Evolutionary conservation across 768 basidiomycete species (phyloP), one percentile per base, ranked within the genome.

Genomic region (Boletus sp.): DNA sequence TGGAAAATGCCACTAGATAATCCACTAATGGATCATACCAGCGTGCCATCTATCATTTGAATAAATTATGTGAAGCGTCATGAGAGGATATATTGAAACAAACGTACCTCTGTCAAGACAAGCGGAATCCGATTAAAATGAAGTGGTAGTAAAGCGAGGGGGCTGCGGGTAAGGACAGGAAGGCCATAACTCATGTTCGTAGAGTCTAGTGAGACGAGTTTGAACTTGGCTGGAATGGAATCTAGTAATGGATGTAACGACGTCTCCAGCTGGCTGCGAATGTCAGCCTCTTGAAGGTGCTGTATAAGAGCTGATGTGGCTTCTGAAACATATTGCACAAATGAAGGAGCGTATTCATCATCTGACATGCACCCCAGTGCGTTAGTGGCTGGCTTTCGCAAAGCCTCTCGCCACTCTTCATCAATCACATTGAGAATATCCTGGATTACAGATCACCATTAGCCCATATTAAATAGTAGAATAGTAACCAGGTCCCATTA

Each of bases 11-110:
- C 5, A 42, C 6, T 15, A 14, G 17, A 42, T 51, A 51, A 33
- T 51, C 50, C n/a, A 51, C 50, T 30, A 51, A 15, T 8, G 50
- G 50, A 41, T 51, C 50, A 12, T 30, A 42, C 50, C 50, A 51
- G 2, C 50, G 30, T 4, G 50, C n/a, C n/a, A n/a, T n/a, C n/a
- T n/a, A n/a, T n/a, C n/a, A n/a, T n/a, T n/a, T n/a, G n/a, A n/a
- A n/a, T n/a, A n/a, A n/a, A n/a, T n/a, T n/a, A n/a, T n/a, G n/a
- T n/a, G n/a, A n/a, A n/a, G n/a, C n/a, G n/a, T n/a, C n/a, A n/a
- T n/a, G n/a, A n/a, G n/a, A n/a, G n/a, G n/a, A n/a, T n/a, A n/a
- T n/a, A n/a, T n/a, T n/a, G n/a, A n/a, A n/a, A n/a, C n/a, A n/a
- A n/a, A n/a, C n/a, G n/a, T 40, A 50, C 37, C 50, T 50, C 50